Conservation (phyloP, 2,329 filamentous ascomycete species). For the Colletotrichum sp. region DNA sequence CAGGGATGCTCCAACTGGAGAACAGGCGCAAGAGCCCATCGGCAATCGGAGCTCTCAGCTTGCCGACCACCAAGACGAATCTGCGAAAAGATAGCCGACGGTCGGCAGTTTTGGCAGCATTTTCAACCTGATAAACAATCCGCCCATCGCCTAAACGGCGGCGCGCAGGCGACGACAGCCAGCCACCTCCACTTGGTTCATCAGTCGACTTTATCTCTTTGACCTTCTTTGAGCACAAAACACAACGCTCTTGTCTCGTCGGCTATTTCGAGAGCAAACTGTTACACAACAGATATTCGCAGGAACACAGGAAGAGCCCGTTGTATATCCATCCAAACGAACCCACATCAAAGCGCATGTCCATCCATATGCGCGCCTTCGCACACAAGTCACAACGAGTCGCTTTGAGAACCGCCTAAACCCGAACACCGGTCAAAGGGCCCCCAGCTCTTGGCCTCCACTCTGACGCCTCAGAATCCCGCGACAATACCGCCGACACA, state of each 20-base stretch:
- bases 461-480: not conserved
- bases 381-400: not conserved
- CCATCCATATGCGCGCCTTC: not conserved
- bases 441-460: not conserved
- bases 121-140: not conserved
- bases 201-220: not conserved
- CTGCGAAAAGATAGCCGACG: constrained; percentile 4
- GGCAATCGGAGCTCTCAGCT: constrained; percentile 1
- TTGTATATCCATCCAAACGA: not conserved
- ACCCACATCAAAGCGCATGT: not conserved
- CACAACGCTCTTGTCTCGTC: not conserved
- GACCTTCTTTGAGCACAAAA: not conserved
- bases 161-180: not conserved
- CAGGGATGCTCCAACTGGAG: not conserved
- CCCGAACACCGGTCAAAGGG: not conserved
- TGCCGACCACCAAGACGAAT: not conserved
- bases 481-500: not conserved
- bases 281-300: not conserved
- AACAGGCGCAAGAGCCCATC: not conserved
- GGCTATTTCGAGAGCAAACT: not conserved
- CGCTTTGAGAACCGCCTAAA: not conserved
- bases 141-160: not conserved
- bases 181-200: not conserved
- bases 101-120: constrained; percentile 1
- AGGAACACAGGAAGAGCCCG: not conserved